Percentiles rank a stretch among this genome's conserved stretches.
These are phyloP conservation scores for Dactylorhiza incarnata DNA, from an alignment of 106 monocot genomes.

Conservation along the genomic window DNA sequence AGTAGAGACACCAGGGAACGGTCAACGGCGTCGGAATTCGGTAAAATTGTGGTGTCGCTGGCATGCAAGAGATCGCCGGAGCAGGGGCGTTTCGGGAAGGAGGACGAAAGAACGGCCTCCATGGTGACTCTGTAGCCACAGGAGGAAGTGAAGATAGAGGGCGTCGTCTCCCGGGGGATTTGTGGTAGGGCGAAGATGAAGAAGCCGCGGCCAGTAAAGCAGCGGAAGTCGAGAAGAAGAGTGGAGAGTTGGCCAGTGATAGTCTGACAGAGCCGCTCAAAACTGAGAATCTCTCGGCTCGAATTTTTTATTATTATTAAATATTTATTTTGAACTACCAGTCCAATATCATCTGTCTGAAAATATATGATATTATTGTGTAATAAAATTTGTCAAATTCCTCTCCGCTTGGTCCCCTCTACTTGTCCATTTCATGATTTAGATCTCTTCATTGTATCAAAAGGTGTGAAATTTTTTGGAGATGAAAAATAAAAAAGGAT, in stretches of 20 bases:
- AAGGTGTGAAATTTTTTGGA: no score
- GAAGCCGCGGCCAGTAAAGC: not conserved
- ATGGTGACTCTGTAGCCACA: not conserved
- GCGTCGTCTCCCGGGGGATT: not conserved
- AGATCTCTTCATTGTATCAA: no score
- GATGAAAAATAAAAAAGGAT: no score
- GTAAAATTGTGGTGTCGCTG: not conserved
- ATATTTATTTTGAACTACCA: no score
- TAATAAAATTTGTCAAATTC: no score
- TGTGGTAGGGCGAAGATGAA: not conserved
- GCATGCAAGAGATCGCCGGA: not conserved
- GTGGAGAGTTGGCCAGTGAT: not conserved
- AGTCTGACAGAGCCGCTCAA: not conserved
- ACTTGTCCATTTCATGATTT: no score
- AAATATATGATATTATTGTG: no score
- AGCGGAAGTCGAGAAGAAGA: not conserved
- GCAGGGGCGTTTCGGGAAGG: constrained; percentile 15
- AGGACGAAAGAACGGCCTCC: constrained; percentile 2
- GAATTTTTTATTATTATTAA: no score
- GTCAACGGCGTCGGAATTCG: constrained; percentile 21
- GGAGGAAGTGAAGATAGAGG: not conserved
- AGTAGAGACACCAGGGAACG: constrained; percentile 28
- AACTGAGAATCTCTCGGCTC: not conserved
- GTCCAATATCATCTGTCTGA: no score
- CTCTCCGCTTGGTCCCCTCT: no score